Conservation (phyloP, 257 asterid species). For the Jacaranda copaia region DNA sequence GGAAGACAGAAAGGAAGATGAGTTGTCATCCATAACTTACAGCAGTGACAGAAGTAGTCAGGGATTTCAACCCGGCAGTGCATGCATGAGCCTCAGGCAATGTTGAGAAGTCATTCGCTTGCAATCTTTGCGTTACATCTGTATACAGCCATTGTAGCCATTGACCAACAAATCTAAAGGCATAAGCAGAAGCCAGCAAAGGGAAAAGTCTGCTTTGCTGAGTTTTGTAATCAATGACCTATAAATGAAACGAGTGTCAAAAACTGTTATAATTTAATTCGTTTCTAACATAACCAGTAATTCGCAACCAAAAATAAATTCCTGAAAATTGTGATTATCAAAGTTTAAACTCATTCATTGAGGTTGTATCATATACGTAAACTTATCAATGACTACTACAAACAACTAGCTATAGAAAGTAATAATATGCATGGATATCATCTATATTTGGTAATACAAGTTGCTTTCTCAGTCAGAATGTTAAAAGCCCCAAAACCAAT, state of each 20-base stretch:
- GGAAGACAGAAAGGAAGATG: constrained; percentile 9
- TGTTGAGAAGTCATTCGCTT: constrained; percentile 86
- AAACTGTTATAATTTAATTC: not conserved
- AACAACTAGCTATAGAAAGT: not conserved
- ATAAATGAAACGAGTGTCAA: constrained; percentile 27
- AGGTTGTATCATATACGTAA: too few species aligned
- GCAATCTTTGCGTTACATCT: constrained; percentile 85
- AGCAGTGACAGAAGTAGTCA: constrained; percentile 92
- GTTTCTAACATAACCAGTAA: not conserved
- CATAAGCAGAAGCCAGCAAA: constrained; percentile 95
- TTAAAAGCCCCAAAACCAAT: too few species aligned
- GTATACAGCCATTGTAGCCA: constrained; percentile 94
- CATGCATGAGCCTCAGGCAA: constrained; percentile 99
- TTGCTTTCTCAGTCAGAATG: not conserved
- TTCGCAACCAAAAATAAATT: not conserved
- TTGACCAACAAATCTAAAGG: constrained; percentile 95
- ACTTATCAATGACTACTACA: too few species aligned
- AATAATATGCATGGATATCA: not conserved
- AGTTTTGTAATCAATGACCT: constrained; percentile 97
- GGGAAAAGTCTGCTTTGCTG: constrained; percentile 96
- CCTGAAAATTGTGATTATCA: not conserved
- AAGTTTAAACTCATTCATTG: not conserved
- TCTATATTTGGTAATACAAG: not conserved
- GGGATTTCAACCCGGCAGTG: constrained; percentile 99
- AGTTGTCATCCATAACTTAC: constrained; percentile 56